Conservation (phyloP, 352 stramenopile genomes). For the Phytophthora pistaciae region DNA sequence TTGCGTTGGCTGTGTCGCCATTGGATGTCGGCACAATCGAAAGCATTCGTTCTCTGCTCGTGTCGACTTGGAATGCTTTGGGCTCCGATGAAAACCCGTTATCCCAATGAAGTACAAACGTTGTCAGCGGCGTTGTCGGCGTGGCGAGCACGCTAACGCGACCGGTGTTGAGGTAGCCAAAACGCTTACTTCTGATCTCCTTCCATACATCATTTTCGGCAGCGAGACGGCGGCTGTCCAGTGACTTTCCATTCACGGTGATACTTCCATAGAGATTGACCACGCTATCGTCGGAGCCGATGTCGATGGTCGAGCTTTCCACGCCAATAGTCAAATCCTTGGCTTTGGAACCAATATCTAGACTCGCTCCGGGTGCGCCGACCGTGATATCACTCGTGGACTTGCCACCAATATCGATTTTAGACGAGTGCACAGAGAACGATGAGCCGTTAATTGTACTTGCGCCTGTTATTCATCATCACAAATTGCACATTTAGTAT, state of each 20-base stretch:
- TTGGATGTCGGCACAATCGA: not conserved
- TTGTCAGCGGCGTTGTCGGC: not conserved
- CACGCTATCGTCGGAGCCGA: constrained; percentile 41
- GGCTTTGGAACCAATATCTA: constrained; percentile 38
- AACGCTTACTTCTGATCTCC: constrained; percentile 20
- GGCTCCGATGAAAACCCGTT: constrained; percentile 41
- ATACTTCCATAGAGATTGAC: constrained; percentile 60
- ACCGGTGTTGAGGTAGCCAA: constrained; percentile 48
- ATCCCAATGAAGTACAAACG: constrained; percentile 45
- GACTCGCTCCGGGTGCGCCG: constrained; percentile 32
- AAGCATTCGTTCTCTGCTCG: constrained; percentile 31
- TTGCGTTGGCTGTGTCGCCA: constrained; percentile 5
- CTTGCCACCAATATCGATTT: constrained; percentile 45
- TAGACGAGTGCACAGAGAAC: constrained; percentile 33
- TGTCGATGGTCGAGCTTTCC: constrained; percentile 37
- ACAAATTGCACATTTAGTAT: constrained; percentile 1
- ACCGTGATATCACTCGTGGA: constrained; percentile 44
- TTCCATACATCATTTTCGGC: not conserved
- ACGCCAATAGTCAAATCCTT: constrained; percentile 43
- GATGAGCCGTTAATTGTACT: constrained; percentile 34
- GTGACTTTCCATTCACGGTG: constrained; percentile 60
- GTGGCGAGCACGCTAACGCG: constrained; percentile 25
- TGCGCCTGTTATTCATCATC: constrained; percentile 21
- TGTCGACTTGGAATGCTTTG: constrained; percentile 30
- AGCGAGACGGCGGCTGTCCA: constrained; percentile 42